A percentile compares a stretch with the other conserved stretches of the same genome.
These are phyloP conservation scores for Saksenaea vasiformis DNA, from an alignment of 371 early-diverging fungal genomes.

Conservation along the genomic window DNA sequence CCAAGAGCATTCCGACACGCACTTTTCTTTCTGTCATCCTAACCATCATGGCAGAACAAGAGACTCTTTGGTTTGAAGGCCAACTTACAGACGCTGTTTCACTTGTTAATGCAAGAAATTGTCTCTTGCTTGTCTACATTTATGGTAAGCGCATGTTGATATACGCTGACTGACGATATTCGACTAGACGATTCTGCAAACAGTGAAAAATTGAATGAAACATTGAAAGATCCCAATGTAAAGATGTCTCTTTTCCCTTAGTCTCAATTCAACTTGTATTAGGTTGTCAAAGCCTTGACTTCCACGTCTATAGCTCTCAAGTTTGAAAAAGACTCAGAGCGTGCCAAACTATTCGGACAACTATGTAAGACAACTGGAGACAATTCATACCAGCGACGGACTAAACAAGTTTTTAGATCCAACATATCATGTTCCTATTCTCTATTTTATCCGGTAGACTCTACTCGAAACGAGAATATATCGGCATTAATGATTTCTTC, in stretches of 20 bases:
- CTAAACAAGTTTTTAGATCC: conserved; percentile 13
- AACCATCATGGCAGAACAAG: conserved; percentile 3
- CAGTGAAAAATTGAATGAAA: conserved; percentile 9
- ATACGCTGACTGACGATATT: not conserved
- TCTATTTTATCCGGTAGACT: conserved; percentile 23
- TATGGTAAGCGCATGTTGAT: conserved; percentile 14
- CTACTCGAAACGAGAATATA: no score
- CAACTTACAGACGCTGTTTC: conserved; percentile 25
- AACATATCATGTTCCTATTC: conserved; percentile 18
- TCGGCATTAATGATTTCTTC: not conserved
- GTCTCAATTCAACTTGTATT: not conserved
- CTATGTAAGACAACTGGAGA: conserved; percentile 19
- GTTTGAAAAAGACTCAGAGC: conserved; percentile 22
- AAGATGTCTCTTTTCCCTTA: not conserved
- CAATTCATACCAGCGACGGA: not conserved
- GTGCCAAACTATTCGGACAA: conserved; percentile 28
- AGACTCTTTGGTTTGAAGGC: conserved; percentile 26
- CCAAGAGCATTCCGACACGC: not conserved
- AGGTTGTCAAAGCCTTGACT: conserved; percentile 10
- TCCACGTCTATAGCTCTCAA: conserved; percentile 14
- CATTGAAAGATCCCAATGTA: conserved; percentile 6
- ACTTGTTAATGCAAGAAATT: conserved; percentile 23
- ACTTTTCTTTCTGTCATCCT: not conserved
- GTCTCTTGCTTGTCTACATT: conserved; percentile 23
- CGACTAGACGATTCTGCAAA: conserved; percentile 14